Evolutionary conservation across 805 yeast genomes (phyloP).

Genomic region (Grigorovia humatica): DNA sequence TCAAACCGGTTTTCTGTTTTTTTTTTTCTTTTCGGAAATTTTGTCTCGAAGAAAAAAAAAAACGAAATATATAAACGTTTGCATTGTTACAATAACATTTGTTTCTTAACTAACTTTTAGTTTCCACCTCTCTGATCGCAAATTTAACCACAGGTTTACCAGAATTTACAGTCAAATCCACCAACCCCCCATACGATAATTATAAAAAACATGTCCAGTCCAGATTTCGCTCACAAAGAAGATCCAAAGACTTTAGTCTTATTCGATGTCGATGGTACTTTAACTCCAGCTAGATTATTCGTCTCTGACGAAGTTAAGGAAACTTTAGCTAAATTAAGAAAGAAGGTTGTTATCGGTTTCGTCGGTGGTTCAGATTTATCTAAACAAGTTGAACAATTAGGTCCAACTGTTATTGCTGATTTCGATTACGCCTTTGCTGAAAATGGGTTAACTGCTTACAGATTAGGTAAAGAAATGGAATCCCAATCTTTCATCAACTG

Average conservation of each 20-base stretch:
- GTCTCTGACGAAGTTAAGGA: conserved; percentile 70
- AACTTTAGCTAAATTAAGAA: conserved; percentile 63
- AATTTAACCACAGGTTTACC: neutral
- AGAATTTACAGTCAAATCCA: neutral
- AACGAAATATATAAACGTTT: neutral
- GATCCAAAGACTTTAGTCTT: conserved; percentile 80
- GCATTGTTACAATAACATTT: neutral
- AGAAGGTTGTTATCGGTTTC: conserved; percentile 90
- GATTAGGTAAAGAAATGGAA: conserved; percentile 76
- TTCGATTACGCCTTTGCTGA: conserved; percentile 96
- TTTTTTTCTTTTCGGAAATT: neutral
- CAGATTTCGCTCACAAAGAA: conserved; percentile 61
- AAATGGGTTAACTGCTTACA: conserved; percentile 97
- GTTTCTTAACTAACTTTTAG: neutral
- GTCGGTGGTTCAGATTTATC: conserved; percentile 95
- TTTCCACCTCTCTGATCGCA: neutral
- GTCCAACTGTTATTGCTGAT: conserved; percentile 60
- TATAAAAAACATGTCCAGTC: conserved; percentile 21
- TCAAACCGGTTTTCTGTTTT: neutral
- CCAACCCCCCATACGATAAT: too few species aligned
- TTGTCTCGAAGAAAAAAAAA: neutral
- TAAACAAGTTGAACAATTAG: conserved; percentile 95
- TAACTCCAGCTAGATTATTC: conserved; percentile 89
- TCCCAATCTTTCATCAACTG: conserved; percentile 90
- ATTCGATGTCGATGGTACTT: conserved; percentile 97